phyloP scores from a whole-genome alignment of 805 yeast genomes.

The Candida insectorum region DNA sequence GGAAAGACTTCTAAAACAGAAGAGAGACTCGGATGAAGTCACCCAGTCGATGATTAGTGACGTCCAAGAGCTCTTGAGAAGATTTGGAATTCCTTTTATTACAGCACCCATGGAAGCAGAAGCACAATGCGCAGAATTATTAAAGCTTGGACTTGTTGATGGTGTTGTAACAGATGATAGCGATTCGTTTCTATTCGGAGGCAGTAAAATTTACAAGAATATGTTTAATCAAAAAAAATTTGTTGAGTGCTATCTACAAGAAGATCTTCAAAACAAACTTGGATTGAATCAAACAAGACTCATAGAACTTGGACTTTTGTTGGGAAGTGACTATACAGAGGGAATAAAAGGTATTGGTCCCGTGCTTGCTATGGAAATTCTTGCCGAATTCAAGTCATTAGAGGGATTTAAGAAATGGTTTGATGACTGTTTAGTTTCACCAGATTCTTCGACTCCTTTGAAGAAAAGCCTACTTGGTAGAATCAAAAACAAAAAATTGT shows the following conservation, averaged over 20 bases:
- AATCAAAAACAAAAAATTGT: constrained; percentile 51
- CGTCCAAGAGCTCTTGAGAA: constrained; percentile 79
- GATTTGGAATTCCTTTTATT: constrained; percentile 92
- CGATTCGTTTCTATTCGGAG: constrained; percentile 94
- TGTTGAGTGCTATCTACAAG: constrained; percentile 75
- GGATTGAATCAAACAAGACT: constrained; percentile 63
- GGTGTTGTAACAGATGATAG: constrained; percentile 97
- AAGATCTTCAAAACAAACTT: constrained; percentile 56
- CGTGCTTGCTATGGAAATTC: constrained; percentile 82
- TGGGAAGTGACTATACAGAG: constrained; percentile 94
- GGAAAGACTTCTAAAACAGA: constrained; percentile 61
- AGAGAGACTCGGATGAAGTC: constrained; percentile 89
- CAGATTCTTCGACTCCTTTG: constrained; percentile 45
- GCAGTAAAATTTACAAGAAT: constrained; percentile 77
- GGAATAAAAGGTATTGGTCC: constrained; percentile 95
- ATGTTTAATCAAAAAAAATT: constrained; percentile 91
- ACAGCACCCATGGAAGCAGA: constrained; percentile 99
- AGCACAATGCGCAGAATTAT: constrained; percentile 90
- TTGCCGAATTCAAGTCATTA: constrained; percentile 73
- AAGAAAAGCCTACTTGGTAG: constrained; percentile 56
- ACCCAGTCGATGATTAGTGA: constrained; percentile 82
- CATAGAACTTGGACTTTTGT: constrained; percentile 75
- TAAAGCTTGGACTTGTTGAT: constrained; percentile 71
- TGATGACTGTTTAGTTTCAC: constrained; percentile 40
- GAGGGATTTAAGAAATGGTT: constrained; percentile 51